Evolutionary conservation across 2,329 filamentous ascomycete species (phyloP).

Genomic region (Xylaria sp.): DNA sequence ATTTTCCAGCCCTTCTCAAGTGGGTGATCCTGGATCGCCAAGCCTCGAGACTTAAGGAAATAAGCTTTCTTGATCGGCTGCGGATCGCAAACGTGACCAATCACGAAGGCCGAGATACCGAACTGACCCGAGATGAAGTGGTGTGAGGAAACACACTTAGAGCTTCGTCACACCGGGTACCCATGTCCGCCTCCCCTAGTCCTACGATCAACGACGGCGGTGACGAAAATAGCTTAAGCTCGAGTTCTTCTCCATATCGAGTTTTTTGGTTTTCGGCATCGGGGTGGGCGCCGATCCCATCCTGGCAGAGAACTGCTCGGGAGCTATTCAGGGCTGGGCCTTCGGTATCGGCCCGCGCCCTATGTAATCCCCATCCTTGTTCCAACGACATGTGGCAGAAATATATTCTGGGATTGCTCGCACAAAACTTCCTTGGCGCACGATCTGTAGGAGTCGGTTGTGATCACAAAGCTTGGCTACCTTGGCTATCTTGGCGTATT

Average conservation of each 20-base stretch:
- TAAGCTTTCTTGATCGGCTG: conserved; percentile 4
- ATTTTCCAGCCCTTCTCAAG: not conserved
- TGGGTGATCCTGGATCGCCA: not conserved
- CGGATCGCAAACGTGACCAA: conserved; percentile 8
- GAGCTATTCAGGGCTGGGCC: not conserved
- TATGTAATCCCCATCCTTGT: not conserved
- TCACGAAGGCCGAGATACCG: conserved; percentile 32
- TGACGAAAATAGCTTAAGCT: conserved; percentile 10
- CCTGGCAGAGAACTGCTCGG: not conserved
- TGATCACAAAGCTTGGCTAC: not conserved
- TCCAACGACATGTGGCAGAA: not conserved
- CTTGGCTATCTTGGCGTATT: not conserved
- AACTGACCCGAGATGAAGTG: conserved; percentile 27
- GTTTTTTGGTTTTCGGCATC: not conserved
- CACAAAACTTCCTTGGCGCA: not conserved
- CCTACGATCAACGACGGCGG: conserved; percentile 9
- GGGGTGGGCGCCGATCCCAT: conserved; percentile 1
- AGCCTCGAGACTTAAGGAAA: not conserved
- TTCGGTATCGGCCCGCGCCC: not conserved
- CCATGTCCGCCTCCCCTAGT: not conserved
- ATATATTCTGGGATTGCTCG: not conserved
- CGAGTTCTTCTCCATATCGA: not conserved
- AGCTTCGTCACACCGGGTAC: conserved; percentile 9
- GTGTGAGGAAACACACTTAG: not conserved
- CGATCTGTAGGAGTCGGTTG: not conserved